These are phyloP conservation scores for Syzygium malaccense DNA, from an alignment of 441 rosid species.

Conservation along the genomic window DNA sequence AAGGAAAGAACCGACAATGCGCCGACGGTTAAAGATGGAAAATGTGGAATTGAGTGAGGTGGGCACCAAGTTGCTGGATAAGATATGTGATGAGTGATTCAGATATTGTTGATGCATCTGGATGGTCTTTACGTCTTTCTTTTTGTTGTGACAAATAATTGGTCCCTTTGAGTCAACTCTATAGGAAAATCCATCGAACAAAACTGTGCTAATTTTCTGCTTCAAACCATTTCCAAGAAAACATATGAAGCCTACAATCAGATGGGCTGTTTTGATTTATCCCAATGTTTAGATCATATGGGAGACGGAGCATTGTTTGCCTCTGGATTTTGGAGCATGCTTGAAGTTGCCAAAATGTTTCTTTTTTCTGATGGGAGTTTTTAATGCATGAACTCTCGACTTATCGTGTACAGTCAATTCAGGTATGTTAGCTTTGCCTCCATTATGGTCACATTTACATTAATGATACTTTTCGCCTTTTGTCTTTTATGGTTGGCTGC, in stretches of 20 bases:
- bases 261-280: neutral
- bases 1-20: slow-evolving; percentile 53
- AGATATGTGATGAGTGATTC: slow-evolving; percentile 40
- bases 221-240: neutral
- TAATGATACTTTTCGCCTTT: neutral
- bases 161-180: neutral
- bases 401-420: neutral
- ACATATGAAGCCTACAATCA: neutral
- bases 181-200: neutral
- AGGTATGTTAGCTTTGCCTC: neutral
- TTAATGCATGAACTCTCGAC: neutral
- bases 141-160: neutral
- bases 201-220: neutral
- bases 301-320: neutral
- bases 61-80: slow-evolving; percentile 56
- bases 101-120: neutral
- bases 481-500: neutral
- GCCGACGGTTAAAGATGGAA: slow-evolving; percentile 70
- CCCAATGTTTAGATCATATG: neutral
- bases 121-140: neutral
- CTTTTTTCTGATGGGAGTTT: neutral
- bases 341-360: neutral
- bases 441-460: neutral
- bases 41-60: slow-evolving; percentile 51
- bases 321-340: neutral